These are phyloP conservation scores for Talaromyces adpressus DNA, from an alignment of 495 filamentous ascomycete species.

Conservation along the genomic window DNA sequence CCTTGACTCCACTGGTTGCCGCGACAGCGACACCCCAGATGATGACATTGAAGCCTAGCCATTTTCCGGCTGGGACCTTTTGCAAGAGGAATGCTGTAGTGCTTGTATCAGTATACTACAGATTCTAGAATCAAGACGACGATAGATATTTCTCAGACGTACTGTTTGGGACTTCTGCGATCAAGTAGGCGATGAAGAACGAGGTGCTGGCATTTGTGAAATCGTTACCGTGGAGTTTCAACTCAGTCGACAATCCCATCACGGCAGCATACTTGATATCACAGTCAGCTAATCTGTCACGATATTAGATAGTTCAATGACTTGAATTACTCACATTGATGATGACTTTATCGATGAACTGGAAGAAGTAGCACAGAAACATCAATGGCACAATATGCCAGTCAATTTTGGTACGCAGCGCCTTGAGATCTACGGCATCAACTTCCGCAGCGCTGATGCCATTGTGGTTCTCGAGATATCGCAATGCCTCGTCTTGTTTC, in stretches of 20 bases:
- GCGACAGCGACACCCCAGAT: conserved; percentile 55
- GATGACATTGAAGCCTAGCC: conserved; percentile 46
- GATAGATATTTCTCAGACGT: conserved; percentile 6
- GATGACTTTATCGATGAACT: conserved; percentile 61
- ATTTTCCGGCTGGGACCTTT: conserved; percentile 47
- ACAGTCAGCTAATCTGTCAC: not conserved
- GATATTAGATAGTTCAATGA: not conserved
- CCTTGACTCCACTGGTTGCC: conserved; percentile 45
- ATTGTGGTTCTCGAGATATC: conserved; percentile 24
- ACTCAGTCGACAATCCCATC: conserved; percentile 45
- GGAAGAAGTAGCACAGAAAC: conserved; percentile 56
- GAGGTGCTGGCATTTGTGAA: conserved; percentile 47
- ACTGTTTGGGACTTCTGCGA: conserved; percentile 50
- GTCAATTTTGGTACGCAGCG: conserved; percentile 43
- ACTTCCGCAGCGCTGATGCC: conserved; percentile 17
- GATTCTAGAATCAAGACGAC: not conserved
- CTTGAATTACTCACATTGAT: conserved; percentile 40
- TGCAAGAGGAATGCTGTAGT: conserved; percentile 35
- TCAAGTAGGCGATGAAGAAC: conserved; percentile 49
- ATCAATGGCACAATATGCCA: conserved; percentile 50
- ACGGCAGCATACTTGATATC: conserved; percentile 45
- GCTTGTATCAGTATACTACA: not conserved
- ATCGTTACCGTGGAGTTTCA: conserved; percentile 44
- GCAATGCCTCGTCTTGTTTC: conserved; percentile 26
- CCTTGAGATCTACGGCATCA: conserved; percentile 22